Conservation (phyloP, 1,284 basidiomycete genomes). For the Flammula alnicola region DNA sequence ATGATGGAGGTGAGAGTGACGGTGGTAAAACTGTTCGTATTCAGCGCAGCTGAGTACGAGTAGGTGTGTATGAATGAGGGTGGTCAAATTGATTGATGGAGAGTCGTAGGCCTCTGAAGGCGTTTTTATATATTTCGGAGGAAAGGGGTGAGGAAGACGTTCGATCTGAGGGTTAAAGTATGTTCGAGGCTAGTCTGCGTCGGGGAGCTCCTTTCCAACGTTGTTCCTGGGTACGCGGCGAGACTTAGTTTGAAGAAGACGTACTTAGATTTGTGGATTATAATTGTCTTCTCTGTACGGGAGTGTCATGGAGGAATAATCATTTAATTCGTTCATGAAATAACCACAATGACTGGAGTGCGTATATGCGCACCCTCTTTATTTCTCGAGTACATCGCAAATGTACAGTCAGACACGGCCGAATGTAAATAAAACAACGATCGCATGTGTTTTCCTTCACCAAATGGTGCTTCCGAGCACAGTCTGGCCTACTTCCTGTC, state of each 20-base stretch:
- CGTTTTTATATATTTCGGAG: constrained; percentile 19
- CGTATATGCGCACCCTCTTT: too few species aligned
- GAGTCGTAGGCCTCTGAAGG: not conserved
- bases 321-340: too few species aligned
- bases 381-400: not conserved
- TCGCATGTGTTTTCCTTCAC: too few species aligned
- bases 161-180: constrained; percentile 3
- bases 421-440: not conserved
- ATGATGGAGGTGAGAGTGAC: too few species aligned
- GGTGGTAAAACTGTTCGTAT: too few species aligned
- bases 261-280: too few species aligned
- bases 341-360: too few species aligned
- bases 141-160: not conserved
- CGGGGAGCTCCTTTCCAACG: too few species aligned
- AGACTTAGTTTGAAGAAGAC: too few species aligned
- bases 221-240: not conserved
- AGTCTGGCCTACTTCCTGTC: constrained; percentile 36
- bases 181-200: constrained; percentile 6
- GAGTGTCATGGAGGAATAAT: too few species aligned
- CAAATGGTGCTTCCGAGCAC: constrained; percentile 43
- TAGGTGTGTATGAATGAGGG: not conserved
- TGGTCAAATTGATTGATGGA: constrained; percentile 15
- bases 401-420: not conserved
- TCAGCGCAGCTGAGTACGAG: not conserved
- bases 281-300: too few species aligned